These are phyloP conservation scores for Penicillium flavigenum DNA, from an alignment of 495 filamentous ascomycete species.

Conservation along the genomic window DNA sequence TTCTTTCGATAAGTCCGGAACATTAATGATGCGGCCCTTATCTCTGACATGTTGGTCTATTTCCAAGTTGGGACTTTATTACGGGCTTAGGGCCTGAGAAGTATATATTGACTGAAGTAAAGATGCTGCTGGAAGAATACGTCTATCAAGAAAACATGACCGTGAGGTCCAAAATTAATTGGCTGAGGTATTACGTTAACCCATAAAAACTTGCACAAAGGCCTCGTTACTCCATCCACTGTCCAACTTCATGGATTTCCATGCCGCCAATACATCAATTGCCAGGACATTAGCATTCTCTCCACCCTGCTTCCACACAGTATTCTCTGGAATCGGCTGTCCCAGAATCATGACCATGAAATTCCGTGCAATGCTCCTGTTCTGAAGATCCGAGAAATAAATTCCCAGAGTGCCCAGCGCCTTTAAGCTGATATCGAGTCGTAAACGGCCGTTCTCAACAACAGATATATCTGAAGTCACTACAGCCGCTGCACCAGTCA, in stretches of 20 bases:
- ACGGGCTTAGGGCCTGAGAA: background rate
- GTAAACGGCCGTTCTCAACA: conserved; percentile 57
- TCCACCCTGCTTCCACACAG: conserved; percentile 58
- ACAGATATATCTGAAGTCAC: conserved; percentile 55
- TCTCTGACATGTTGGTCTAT: background rate
- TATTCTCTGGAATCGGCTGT: conserved; percentile 61
- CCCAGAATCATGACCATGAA: conserved; percentile 79
- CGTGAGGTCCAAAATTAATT: background rate
- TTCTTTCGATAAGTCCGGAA: conserved; percentile 30
- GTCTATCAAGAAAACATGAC: background rate
- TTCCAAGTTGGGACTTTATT: background rate
- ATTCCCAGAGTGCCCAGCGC: conserved; percentile 76
- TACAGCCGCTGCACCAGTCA: conserved; percentile 84
- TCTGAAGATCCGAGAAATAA: conserved; percentile 63
- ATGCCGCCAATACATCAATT: conserved; percentile 75
- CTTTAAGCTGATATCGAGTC: conserved; percentile 68
- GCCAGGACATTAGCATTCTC: conserved; percentile 61
- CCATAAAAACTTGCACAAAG: conserved; percentile 62
- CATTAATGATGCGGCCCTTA: conserved; percentile 23
- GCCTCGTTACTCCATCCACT: conserved; percentile 85
- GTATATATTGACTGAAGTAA: background rate
- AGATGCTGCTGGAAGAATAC: background rate
- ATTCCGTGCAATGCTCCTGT: conserved; percentile 58
- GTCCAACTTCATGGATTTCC: conserved; percentile 69
- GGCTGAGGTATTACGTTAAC: conserved; percentile 12